phyloP scores from a whole-genome alignment of 352 stramenopile species.

The Globisporangium sylvaticum region DNA sequence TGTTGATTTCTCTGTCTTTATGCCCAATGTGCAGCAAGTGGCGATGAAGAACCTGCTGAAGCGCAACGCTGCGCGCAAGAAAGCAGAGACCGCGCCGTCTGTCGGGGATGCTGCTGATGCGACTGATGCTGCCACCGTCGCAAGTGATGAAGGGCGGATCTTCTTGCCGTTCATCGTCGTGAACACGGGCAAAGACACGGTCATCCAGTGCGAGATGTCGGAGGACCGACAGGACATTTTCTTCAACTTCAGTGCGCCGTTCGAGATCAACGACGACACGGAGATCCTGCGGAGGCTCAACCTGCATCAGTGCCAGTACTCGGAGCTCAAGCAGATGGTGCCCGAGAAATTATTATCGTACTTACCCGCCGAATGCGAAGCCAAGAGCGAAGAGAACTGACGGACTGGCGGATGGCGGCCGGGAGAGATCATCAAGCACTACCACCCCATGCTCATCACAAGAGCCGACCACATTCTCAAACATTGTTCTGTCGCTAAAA shows the following conservation, averaged over 20 bases:
- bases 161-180: slow-evolving; percentile 97
- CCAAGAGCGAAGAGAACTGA: slow-evolving; percentile 58
- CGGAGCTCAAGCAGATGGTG: slow-evolving; percentile 71
- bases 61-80: slow-evolving; percentile 77
- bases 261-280: slow-evolving; percentile 98
- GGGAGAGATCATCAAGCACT: neutral
- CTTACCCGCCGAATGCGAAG: slow-evolving; percentile 74
- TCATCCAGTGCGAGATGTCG: slow-evolving; percentile 97
- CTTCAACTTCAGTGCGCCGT: slow-evolving; percentile 96
- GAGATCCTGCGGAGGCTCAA: slow-evolving; percentile 94
- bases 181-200: slow-evolving; percentile 91
- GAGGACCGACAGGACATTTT: slow-evolving; percentile 94
- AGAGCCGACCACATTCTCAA: neutral
- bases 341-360: slow-evolving; percentile 73
- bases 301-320: slow-evolving; percentile 74
- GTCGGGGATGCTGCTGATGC: neutral
- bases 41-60: slow-evolving; percentile 92
- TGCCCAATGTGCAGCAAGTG: slow-evolving; percentile 63
- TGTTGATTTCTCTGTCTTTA: neutral
- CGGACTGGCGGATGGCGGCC: neutral
- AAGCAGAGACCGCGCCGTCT: slow-evolving; percentile 35
- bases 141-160: slow-evolving; percentile 77
- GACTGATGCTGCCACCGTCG: neutral
- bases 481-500: too few species aligned
- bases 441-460: neutral